Evolutionary conservation across 306 rosid genomes (phyloP), one percentile per base, ranked within the genome.

Genomic region (Potentilla sterilis): DNA sequence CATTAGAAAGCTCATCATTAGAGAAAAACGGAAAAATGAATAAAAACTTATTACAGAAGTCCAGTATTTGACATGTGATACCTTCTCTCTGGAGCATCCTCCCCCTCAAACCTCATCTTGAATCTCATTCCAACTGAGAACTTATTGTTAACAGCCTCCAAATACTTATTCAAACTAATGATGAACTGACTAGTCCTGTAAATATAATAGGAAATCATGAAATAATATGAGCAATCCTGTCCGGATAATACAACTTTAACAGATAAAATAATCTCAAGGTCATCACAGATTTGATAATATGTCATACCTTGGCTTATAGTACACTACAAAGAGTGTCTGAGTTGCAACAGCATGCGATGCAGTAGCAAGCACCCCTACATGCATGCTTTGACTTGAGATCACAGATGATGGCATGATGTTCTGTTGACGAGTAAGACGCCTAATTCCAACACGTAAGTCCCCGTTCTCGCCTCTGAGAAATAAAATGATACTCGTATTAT

Each of bases 311-410:
- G 98, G 99, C 84, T 92, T 95, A 77, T 95, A 89, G 79, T 85
- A 95, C 28, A 95, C 98, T 10, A 87, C 81, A 52, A 95, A 95
- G 58, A 85, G 82, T 70, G 97, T 95, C 76, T 84, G 88, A 59
- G 98, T 88, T 28, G 89, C 75, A 82, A 90, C 93, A 69, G 99
- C 97, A 81, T 95, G 98, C 34, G 97, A 90, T 68, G 99, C 99
- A 73, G 99, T 95, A 59, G 97, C 99, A 22, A 95, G 97, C 80
- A 95, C 96, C 75, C 99, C 99, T 28, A 89, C 79, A 83, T 92
- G 97, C 99, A 95, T 95, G 86, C 98, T 95, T 76, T 92, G 97
- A 75, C 97, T 87, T 24, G 99, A 95, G 66, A 95, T 88, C 75
- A 92, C 99, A 12, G 99, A 95, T 38, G 97, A 83, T 1, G 99